Base-by-base conservation (phyloP, 768 basidiomycete species). In the Mycena galopus region DNA sequence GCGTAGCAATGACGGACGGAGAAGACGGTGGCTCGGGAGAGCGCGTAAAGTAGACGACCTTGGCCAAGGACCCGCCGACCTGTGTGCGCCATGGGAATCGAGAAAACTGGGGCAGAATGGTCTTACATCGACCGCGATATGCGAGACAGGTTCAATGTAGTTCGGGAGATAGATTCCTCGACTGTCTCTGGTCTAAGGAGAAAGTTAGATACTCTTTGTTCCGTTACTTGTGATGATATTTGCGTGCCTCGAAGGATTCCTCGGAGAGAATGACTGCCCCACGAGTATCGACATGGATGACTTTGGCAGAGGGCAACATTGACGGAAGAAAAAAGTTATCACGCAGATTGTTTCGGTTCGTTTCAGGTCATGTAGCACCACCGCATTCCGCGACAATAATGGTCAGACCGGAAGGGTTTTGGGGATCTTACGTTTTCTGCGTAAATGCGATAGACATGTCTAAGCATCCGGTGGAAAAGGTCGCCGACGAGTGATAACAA, bases 11-110 rank as follows among this genome's bases (percentile, higher is more conserved):
- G 50, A 91, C 79, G 16, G 93, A 91, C 9, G 95, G 93, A 9
- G 95, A 93, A 33, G 90, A 86, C n/a, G 93, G 93, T 4, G 93
- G 93, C 66, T 94, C 92, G 4, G 94, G 92, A 10, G 96, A 96
- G 59, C 98, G 93, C 55, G 97, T 98, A 82, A 99, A 99, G 84
- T 98, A 99, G 76, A 98, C 96, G 62, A 99, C 95, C 82, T 99
- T 99, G 72, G 97, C 97, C 17, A 99, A 85, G 16, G 97, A 98
- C 51, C 98, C 98, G 30, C 98, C 98, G 79, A 99, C 93, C 97
- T 98, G 82, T 51, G 71, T 77, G 71, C 78, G 37, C 50, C 59
- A 61, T 77, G 63, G 65, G 47, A 69, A 65, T 66, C 33, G 39
- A 60, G 65, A 37, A 47, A 69, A 64, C 44, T 66, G 37, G 35